phyloP scores from a whole-genome alignment of 139 green algal genomes.

The Tetradesmus lagerheimii region DNA sequence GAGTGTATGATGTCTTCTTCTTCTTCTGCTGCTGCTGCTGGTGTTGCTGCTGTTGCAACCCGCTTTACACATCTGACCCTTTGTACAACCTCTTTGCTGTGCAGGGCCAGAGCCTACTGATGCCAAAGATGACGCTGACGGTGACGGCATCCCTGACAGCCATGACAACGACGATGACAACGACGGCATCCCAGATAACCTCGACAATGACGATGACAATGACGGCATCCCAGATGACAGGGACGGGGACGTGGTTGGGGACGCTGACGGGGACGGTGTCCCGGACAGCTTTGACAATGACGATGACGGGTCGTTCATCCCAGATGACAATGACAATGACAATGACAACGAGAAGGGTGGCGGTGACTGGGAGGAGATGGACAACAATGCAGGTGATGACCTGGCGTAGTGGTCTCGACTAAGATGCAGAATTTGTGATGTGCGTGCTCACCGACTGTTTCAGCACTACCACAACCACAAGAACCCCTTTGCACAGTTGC shows the following conservation, averaged over 20 bases:
- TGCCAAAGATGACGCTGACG: too few relatives aligned
- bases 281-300: slow-evolving; percentile 31
- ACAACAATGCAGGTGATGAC: slow-evolving; percentile 8
- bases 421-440: too few relatives aligned
- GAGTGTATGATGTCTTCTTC: too few relatives aligned
- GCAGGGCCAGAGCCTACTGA: not conserved
- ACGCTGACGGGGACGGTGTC: not conserved
- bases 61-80: too few relatives aligned
- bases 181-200: not conserved
- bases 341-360: slow-evolving; percentile 19
- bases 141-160: not conserved
- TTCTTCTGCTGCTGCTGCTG: not conserved
- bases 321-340: slow-evolving; percentile 15
- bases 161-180: not conserved
- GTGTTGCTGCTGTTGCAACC: too few relatives aligned
- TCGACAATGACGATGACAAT: slow-evolving; percentile 35
- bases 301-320: not conserved
- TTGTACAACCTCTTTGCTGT: not conserved
- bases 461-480: too few relatives aligned
- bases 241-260: not conserved
- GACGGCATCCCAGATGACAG: not conserved
- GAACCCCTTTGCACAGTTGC: too few relatives aligned
- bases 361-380: not conserved
- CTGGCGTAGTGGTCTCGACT: not conserved
- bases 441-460: too few relatives aligned